Percentiles rank a stretch among this genome's conserved stretches.
These are phyloP conservation scores for Pancytospora philotis DNA, from an alignment of 371 early-diverging fungal genomes.

Conservation along the genomic window DNA sequence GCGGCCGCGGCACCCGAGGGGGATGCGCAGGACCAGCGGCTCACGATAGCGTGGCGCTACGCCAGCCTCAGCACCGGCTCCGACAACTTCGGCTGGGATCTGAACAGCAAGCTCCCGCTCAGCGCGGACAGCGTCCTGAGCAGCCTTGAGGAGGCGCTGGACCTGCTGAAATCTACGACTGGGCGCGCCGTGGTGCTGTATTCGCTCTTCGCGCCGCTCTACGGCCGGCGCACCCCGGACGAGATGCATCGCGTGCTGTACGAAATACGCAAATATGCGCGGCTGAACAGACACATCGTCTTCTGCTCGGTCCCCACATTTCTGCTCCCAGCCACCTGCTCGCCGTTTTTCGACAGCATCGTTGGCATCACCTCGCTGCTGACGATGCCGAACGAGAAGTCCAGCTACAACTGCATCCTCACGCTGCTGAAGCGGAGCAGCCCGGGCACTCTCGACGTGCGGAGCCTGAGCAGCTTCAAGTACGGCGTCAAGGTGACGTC, in stretches of 20 bases:
- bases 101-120: not conserved
- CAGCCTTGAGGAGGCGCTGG: not conserved
- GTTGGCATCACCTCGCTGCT: not conserved
- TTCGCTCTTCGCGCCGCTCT: conserved; percentile 19
- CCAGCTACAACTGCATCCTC: not conserved
- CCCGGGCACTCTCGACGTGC: not conserved
- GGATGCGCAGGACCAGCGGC: not conserved
- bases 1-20: not conserved
- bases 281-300: conserved; percentile 9
- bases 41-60: conserved; percentile 17
- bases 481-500: not conserved
- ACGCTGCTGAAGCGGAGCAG: not conserved
- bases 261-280: conserved; percentile 7
- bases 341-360: conserved; percentile 16
- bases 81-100: not conserved
- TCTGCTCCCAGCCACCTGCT: not conserved
- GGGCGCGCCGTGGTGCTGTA: not conserved
- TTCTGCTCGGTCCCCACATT: conserved; percentile 6
- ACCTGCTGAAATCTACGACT: not conserved
- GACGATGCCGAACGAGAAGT: not conserved
- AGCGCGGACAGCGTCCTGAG: not conserved
- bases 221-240: not conserved
- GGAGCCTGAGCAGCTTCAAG: not conserved
- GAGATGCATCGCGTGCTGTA: not conserved
- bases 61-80: not conserved